phyloP scores from a whole-genome alignment of 225 moss, liverwort and hornwort genomes.

The Sphagnum tenellum region DNA sequence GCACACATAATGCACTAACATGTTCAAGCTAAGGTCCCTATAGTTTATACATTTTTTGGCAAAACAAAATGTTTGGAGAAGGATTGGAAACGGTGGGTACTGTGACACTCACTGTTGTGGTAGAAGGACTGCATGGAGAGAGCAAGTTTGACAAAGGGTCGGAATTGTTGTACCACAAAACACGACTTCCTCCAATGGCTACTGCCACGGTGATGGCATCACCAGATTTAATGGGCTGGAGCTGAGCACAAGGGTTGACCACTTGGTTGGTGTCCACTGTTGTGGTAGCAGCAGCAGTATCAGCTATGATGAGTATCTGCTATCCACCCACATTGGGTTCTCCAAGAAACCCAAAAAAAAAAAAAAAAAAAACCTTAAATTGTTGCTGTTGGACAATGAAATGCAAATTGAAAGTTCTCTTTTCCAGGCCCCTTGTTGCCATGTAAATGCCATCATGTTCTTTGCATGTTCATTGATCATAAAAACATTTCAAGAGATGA shows the following conservation, averaged over 20 bases:
- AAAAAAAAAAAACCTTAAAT: too few species aligned
- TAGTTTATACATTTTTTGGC: not conserved
- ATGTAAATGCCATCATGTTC: too few species aligned
- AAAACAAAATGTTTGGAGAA: not conserved
- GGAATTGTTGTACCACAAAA: constrained; percentile 18
- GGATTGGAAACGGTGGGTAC: not conserved
- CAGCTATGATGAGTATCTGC: too few species aligned
- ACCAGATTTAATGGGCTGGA: constrained; percentile 11
- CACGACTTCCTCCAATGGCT: constrained; percentile 20
- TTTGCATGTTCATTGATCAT: too few species aligned
- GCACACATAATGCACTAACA: not conserved
- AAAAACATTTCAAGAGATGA: too few species aligned
- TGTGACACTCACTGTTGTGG: constrained; percentile 5
- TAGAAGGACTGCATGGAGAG: constrained; percentile 6
- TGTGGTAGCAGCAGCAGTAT: too few species aligned
- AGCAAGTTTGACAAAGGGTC: constrained; percentile 5
- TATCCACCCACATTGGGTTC: too few species aligned
- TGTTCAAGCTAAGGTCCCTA: not conserved
- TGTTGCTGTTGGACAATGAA: too few species aligned
- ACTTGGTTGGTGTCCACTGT: constrained; percentile 14
- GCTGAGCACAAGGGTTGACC: constrained; percentile 18
- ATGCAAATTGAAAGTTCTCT: too few species aligned
- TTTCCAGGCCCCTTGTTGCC: too few species aligned
- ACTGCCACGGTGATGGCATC: constrained; percentile 24
- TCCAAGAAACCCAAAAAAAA: too few species aligned